Evolutionary conservation across 139 green algal genomes (phyloP), one percentile per base, ranked within the genome.

Genomic region (Pedinophyceae sp.): DNA sequence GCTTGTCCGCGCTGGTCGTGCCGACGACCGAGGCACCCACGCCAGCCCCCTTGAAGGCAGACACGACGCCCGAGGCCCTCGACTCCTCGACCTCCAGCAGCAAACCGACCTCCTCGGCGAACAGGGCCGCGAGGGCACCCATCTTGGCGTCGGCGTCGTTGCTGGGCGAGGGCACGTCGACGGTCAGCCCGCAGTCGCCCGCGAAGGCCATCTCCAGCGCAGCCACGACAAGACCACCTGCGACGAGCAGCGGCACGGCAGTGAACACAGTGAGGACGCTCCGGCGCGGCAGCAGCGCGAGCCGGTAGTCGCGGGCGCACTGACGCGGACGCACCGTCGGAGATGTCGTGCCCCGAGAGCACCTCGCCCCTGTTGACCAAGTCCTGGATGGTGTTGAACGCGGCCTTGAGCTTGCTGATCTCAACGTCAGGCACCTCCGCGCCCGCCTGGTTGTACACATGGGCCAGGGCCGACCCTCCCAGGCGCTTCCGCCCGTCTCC

Each of bases 141-240:
- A 66, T 52, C 0, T 55, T 24, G 15, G 55, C 55, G n/a, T 71
- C 65, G 1, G 43, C 20, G 19, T 50, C 29, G 49, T 68, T 28
- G 3, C 55, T 20, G 13, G 69, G 54, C 3, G 63, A 19, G 1
- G 77, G 63, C 34, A 95, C 57, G 58, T 89, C 75, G 4, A 78
- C 80, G 7, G 60, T 49, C n/a, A 88, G 34, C 16, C 74, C 83
- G 55, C 50, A 68, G 69, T 91, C 80, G 60, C 83, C 82, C 16
- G 82, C 75, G 74, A 94, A 97, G 15, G 86, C 87, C 87, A 96
- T 97, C 76, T 98, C 91, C 47, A 94, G 69, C 50, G 94, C 61
- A 4, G 81, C 62, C 18, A 77, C 82, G 0, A 71, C 76, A 16
- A 94, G 54, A 55, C 90, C 91, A n/a, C n/a, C n/a, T n/a, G n/a